phyloP scores from a whole-genome alignment of 306 rosid genomes.

The Dalbergia cochinchinensis region DNA sequence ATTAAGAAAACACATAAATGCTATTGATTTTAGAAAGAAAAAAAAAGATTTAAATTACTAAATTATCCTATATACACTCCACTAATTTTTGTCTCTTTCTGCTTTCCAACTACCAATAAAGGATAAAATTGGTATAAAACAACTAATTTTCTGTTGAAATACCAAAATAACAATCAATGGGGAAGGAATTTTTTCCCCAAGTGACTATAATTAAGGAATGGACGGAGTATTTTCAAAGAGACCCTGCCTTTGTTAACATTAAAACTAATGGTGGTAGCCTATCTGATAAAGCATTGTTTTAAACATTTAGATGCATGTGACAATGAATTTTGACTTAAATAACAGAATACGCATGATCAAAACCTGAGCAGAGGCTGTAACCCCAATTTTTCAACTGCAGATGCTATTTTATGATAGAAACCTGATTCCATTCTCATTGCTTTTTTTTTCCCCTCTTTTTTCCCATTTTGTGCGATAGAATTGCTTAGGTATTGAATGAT shows the following conservation, averaged over 20 bases:
- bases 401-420: slow-evolving; percentile 6
- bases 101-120: too few relatives aligned
- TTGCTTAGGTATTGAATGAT: slow-evolving; percentile 19
- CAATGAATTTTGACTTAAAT: not conserved
- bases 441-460: not conserved
- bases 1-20: too few relatives aligned
- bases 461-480: not conserved
- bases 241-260: slow-evolving; percentile 12
- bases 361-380: slow-evolving; percentile 1
- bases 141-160: too few relatives aligned
- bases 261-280: not conserved
- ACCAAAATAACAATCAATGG: too few relatives aligned
- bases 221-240: not conserved
- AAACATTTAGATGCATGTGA: not conserved
- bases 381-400: not conserved
- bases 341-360: not conserved
- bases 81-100: too few relatives aligned
- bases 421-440: slow-evolving; percentile 15
- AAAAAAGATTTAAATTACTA: too few relatives aligned
- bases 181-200: too few relatives aligned
- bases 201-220: too few relatives aligned
- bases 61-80: too few relatives aligned
- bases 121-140: too few relatives aligned
- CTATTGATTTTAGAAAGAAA: too few relatives aligned
- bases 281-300: slow-evolving; percentile 1